Base-by-base conservation (phyloP, 257 asterid genomes). In the Agastache rugosa region DNA sequence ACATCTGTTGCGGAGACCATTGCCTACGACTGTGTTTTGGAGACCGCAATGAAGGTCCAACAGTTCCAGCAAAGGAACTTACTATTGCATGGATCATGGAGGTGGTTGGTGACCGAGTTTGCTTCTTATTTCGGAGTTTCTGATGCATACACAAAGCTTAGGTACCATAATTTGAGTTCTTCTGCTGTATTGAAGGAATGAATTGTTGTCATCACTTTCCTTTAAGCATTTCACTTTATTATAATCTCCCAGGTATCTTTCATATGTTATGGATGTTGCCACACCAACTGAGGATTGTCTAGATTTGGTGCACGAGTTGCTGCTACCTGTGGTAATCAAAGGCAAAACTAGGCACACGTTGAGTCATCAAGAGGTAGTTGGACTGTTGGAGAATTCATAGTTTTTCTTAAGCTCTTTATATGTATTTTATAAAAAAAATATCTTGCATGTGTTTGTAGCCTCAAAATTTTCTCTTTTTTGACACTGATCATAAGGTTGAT, bases 231-330 rank as follows among this genome's bases (percentile, higher is more conserved):
- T 65, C 20, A 53, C 37, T 55, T 63, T 20, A 60, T 55, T 76
- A 8, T 63, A 11, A 8, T 75, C 19, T 72, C 72, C 60, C 84
- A 94, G 99, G 75, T 94, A 94, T 77, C 95, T 94, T 84, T 88
- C 96, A 6, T 94, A 92, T 71, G 85, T 92, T 68, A 94, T 94
- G 97, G 99, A 94, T 77, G 99, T 94, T 54, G 99, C 97, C 45
- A 94, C 99, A 8, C 99, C 99, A 20, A 92, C 97, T 66, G 90
- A 93, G 6, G 97, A 92, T 72, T 94, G 97, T 85, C 90, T 94
- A 27, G 78, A 82, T 50, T 76, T 94, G 82, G 97, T 90, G 71
- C 83, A 90, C 64, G 89, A 92, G 79, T 83, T 92, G 88, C 90
- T 94, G 39, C 89, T 80, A 23, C 99, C 99, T 5, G 93, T 94